A percentile compares a stretch with the other conserved stretches of the same genome.
Evolutionary conservation across 1,284 basidiomycete species (phyloP).

Genomic region (Austroboletus niveus): DNA sequence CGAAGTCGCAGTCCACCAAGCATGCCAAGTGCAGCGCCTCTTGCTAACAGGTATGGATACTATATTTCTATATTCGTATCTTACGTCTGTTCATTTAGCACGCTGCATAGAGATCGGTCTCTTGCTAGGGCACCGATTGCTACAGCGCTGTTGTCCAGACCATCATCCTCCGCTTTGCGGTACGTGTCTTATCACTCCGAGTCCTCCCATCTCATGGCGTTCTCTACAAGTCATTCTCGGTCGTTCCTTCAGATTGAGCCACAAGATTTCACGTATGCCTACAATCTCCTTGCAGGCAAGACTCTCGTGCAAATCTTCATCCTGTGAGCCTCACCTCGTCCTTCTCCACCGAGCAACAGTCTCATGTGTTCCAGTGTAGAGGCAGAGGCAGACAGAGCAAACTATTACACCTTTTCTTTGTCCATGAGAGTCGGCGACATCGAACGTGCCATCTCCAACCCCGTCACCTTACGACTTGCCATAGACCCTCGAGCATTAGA

Average conservation of each 20-base stretch:
- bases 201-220: conserved; percentile 7
- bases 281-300: conserved; percentile 20
- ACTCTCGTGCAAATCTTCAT: conserved; percentile 28
- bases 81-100: not conserved
- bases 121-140: conserved; percentile 6
- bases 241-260: conserved; percentile 29
- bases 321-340: conserved; percentile 19
- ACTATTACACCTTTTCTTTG: conserved; percentile 48
- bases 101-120: conserved; percentile 3
- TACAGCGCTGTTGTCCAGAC: not conserved
- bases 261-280: conserved; percentile 27
- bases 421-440: conserved; percentile 52
- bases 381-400: conserved; percentile 40
- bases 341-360: not conserved
- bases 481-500: conserved; percentile 51
- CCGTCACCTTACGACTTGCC: conserved; percentile 42
- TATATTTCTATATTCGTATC: not conserved
- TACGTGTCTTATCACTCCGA: conserved; percentile 8
- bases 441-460: conserved; percentile 49
- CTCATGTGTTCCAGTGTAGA: conserved; percentile 44
- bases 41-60: conserved; percentile 5
- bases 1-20: not conserved
- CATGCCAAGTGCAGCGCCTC: not conserved
- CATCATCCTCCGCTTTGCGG: conserved; percentile 5
- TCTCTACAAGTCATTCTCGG: conserved; percentile 10